Base-by-base conservation (phyloP, 2,329 filamentous ascomycete species). In the Exophiala sp. region DNA sequence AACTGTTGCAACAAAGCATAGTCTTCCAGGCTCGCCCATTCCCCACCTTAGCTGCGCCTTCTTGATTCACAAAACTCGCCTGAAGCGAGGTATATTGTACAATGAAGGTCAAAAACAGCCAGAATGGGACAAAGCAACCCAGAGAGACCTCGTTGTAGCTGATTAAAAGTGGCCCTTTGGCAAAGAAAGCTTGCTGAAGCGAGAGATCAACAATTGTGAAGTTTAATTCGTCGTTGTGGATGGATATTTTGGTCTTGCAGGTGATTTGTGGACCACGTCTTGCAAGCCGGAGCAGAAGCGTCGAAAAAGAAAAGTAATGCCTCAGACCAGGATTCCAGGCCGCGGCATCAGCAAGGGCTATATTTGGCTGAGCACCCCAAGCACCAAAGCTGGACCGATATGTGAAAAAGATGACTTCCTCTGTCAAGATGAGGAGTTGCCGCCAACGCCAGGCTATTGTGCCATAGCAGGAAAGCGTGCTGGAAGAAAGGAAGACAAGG, bases 121-220 rank as follows among this genome's bases (percentile, higher is more conserved):
- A 18, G 14, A 38, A 21, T 30, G 24, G n/a, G 29, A n/a, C n/a
- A 21, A 24, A 27, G 49, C 24, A 46, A 43, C 46, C 37, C 39
- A 37, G 32, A 27, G 27, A 39, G 34, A 48, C 42, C 30, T 23
- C 34, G 14, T 37, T n/a, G 35, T n/a, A 43, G 29, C 29, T 39
- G 35, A 45, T 40, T 27, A 41, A 19, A 16, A 29, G 23, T 32
- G n/a, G 24, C 11, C 3, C 29, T 27, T 43, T 23, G 42, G 46
- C 35, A 41, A 38, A 46, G 45, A 52, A 45, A 51, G 53, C 43
- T 52, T 56, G 53, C 53, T 56, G 53, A 56, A 56, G 41, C 41
- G 52, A 55, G 48, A 55, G 52, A 55, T 55, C 52, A 55, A 55
- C 44, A 48, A 52, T 46, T 27, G 48, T 43, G 41, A 46, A 38